These are phyloP conservation scores for Aureobasidium pullulans DNA, from an alignment of 2,329 filamentous ascomycete species.

Conservation along the genomic window DNA sequence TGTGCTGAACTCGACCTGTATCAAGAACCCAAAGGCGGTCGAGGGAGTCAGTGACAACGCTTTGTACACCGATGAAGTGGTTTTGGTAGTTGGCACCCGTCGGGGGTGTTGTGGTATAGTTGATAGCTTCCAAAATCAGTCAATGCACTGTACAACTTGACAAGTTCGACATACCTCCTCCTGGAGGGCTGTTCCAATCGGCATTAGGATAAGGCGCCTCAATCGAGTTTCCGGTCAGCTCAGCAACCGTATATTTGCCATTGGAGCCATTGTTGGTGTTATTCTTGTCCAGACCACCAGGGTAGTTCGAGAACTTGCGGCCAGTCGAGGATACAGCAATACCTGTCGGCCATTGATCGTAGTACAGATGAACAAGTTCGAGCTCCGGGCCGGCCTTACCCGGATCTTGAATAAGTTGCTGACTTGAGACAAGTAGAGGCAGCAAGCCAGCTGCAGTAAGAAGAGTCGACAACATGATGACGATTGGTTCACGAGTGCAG, in stretches of 20 bases:
- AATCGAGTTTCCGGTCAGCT: constrained; percentile 37
- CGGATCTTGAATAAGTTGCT: constrained; percentile 27
- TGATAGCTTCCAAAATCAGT: constrained; percentile 31
- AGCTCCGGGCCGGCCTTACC: constrained; percentile 35
- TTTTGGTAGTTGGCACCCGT: constrained; percentile 41
- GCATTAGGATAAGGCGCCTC: constrained; percentile 37
- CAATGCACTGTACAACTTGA: not conserved
- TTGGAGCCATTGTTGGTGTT: constrained; percentile 38
- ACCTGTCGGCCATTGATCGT: constrained; percentile 44
- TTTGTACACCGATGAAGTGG: constrained; percentile 46
- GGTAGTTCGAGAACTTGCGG: constrained; percentile 47
- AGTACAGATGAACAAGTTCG: constrained; percentile 45
- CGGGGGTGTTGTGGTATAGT: constrained; percentile 42
- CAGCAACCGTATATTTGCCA: constrained; percentile 43
- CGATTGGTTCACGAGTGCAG: not conserved
- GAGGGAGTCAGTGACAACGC: constrained; percentile 43
- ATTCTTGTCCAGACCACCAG: constrained; percentile 40
- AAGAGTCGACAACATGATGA: not conserved
- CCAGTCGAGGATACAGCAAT: constrained; percentile 46
- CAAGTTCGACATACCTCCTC: constrained; percentile 25
- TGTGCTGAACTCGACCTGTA: constrained; percentile 40
- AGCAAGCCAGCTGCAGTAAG: not conserved
- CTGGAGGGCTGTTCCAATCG: constrained; percentile 42
- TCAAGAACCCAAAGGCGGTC: constrained; percentile 49
- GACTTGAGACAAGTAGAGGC: not conserved